Percentiles rank a stretch among this genome's conserved stretches.
phyloP scores from a whole-genome alignment of 1,139 yeast species.

The Protomyces macrosporus region DNA sequence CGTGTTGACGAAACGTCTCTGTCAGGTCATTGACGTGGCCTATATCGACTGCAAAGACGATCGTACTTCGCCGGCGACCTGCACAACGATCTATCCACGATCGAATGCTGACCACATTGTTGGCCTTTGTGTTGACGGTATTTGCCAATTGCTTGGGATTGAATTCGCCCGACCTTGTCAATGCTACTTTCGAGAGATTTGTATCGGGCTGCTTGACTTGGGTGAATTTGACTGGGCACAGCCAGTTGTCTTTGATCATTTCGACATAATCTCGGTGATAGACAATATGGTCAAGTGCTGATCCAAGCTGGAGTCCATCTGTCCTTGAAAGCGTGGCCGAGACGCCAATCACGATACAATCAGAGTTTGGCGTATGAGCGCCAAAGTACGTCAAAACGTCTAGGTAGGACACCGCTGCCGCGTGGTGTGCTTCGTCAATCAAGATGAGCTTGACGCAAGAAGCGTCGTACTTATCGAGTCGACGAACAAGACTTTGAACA shows the following conservation, averaged over 20 bases:
- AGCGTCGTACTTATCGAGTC: constrained; percentile 56
- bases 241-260: constrained; percentile 4
- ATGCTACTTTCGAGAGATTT: constrained; percentile 40
- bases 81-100: constrained; percentile 48
- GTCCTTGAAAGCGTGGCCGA: constrained; percentile 74
- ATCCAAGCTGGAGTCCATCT: constrained; percentile 58
- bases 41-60: constrained; percentile 73
- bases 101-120: constrained; percentile 53
- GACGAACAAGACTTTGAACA: constrained; percentile 55
- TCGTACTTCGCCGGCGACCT: constrained; percentile 51
- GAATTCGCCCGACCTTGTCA: constrained; percentile 49
- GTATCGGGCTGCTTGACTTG: constrained; percentile 46
- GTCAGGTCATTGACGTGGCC: constrained; percentile 59
- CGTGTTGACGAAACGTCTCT: constrained; percentile 51
- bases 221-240: constrained; percentile 60
- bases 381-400: constrained; percentile 54
- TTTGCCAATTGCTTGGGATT: constrained; percentile 49
- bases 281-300: constrained; percentile 67
- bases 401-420: constrained; percentile 66
- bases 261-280: constrained; percentile 50
- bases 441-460: constrained; percentile 62
- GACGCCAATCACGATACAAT: constrained; percentile 66
- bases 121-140: constrained; percentile 51
- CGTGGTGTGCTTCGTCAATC: constrained; percentile 91
- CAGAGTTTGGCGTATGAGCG: constrained; percentile 45